Base-by-base conservation (phyloP, 805 yeast genomes). In the Sugiyamaella lignohabitans region DNA sequence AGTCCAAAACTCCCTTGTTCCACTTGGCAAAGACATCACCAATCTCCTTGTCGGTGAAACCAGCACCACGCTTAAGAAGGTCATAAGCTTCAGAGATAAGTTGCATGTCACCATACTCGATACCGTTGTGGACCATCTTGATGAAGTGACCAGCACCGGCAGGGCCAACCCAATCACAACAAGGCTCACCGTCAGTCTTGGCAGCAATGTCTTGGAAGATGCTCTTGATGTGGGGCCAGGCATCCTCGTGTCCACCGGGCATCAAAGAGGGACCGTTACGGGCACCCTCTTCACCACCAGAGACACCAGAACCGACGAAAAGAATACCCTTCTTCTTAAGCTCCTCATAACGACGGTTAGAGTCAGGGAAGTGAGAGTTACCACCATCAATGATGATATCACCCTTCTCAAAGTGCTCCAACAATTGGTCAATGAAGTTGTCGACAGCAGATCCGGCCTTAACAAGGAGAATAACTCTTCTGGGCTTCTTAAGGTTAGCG, bases 281-380 rank as follows among this genome's bases (percentile, higher is more conserved):
- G 62, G 98, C 98, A 78, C 98, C 98, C 71, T 91, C 98, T 75
- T 91, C 98, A 78, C 98, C 98, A 73, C 98, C 98, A 60, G 98
- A 91, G 56, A 93, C 98, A 84, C 98, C 98, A 53, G 96, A 89
- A 64, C 98, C 98, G 55, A 91, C 98, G 60, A 87, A 93, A 57
- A 79, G 73, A 65, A 89, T 82, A 38, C 95, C 98, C 77, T 91
- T 81, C 48, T 71, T 74, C 69, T 84, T 80, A 68, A 91, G 79
- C 67, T 88, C 95, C 50, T 78, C 91, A 76, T 72, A 87, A 73
- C 98, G 87, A 75, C 98, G 88, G 84, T 89, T 89, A 52, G 96
- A 70, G 74, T 91, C 98, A 70, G 96, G 96, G 93, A 83, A 91
- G 73, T 91, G 96, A 40, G 98, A 93, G 87, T 91, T 91, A 78